A percentile compares a stretch with the other conserved stretches of the same genome.
Evolutionary conservation across 164 flowering plant genomes (phyloP).

Genomic region (Chimonanthus salicifolius): DNA sequence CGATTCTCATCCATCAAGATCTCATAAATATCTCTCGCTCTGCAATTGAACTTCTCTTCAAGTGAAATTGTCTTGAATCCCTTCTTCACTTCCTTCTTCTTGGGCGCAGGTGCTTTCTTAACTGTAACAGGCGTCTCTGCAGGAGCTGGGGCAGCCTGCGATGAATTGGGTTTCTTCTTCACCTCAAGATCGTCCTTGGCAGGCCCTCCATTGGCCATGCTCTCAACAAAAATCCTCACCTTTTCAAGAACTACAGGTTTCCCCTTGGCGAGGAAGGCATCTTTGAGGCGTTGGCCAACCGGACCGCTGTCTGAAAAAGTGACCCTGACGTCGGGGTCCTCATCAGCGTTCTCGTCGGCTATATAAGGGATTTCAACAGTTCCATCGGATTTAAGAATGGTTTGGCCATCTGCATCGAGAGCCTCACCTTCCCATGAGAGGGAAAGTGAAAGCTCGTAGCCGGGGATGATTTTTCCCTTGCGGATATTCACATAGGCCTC

Average conservation of each 20-base stretch:
- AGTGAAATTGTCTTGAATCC: conserved; percentile 80
- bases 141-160: conserved; percentile 1
- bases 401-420: conserved; percentile 44
- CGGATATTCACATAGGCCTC: conserved; percentile 95
- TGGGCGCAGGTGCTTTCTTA: conserved; percentile 5
- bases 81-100: conserved; percentile 39
- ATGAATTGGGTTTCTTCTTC: conserved; percentile 35
- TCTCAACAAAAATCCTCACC: conserved; percentile 65
- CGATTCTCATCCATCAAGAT: conserved; percentile 97
- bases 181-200: conserved; percentile 78
- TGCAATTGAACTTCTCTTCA: conserved; percentile 82
- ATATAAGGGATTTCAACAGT: conserved; percentile 76
- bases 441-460: conserved; percentile 62
- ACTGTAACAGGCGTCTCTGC: conserved; percentile 4
- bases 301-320: conserved; percentile 72
- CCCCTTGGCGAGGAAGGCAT: conserved; percentile 65
- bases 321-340: conserved; percentile 75
- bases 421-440: conserved; percentile 79
- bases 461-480: conserved; percentile 94
- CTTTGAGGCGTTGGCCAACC: conserved; percentile 60
- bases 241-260: conserved; percentile 63
- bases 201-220: conserved; percentile 91
- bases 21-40: conserved; percentile 80
- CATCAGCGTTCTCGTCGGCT: conserved; percentile 94
- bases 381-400: conserved; percentile 54